Percentiles rank a stretch among this genome's conserved stretches.
These are phyloP conservation scores for Mycena indigotica DNA, from an alignment of 768 basidiomycete genomes.

Conservation along the genomic window DNA sequence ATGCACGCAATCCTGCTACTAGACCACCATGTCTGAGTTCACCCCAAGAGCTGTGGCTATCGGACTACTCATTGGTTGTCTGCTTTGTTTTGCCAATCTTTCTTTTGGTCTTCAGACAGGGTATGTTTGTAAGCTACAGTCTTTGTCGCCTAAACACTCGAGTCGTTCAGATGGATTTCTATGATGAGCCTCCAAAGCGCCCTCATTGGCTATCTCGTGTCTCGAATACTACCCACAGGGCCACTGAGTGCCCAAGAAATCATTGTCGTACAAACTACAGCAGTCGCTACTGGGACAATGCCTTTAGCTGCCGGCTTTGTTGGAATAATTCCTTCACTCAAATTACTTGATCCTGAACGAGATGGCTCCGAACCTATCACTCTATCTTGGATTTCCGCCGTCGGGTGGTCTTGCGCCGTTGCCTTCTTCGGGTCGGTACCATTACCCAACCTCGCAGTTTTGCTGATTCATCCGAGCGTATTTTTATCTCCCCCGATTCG, in stretches of 20 bases:
- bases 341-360: conserved; percentile 67
- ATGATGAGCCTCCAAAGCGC: conserved; percentile 98
- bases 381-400: conserved; percentile 70
- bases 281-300: conserved; percentile 93
- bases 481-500: conserved; percentile 94
- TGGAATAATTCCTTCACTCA: conserved; percentile 89
- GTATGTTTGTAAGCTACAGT: conserved; percentile 70
- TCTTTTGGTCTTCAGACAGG: conserved; percentile 87
- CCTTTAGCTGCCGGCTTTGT: conserved; percentile 86
- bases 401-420: conserved; percentile 87
- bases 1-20: background rate
- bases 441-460: background rate
- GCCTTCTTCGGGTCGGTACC: conserved; percentile 84
- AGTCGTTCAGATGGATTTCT: conserved; percentile 6
- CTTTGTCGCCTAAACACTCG: background rate
- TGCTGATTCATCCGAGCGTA: conserved; percentile 52
- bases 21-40: conserved; percentile 21
- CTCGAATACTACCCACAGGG: conserved; percentile 61
- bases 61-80: conserved; percentile 81
- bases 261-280: conserved; percentile 92
- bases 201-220: conserved; percentile 86
- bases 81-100: conserved; percentile 91
- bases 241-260: conserved; percentile 90
- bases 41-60: conserved; percentile 63
- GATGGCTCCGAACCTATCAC: conserved; percentile 80